Evolutionary conservation across 495 filamentous ascomycete species (phyloP), one percentile per base, ranked within the genome.

Genomic region (Penicillium herquei): DNA sequence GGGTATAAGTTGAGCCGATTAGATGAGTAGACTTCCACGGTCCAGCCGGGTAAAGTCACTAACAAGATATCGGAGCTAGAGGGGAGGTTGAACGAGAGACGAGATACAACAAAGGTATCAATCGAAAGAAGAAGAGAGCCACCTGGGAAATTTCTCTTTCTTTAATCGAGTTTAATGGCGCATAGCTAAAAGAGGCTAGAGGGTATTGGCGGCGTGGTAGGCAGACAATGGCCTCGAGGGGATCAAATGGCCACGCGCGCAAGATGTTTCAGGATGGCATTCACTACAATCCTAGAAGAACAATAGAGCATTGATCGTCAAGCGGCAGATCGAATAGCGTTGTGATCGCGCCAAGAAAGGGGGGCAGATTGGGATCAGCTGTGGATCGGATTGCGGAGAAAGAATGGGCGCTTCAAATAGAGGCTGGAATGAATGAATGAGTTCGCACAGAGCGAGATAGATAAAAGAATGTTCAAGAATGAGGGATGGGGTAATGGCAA

Each of bases 11-110:
- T 32, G 14, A 12, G 13, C 41, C 11, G 43, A 58, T 33, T 30
- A 49, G 32, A 31, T 30, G 26, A 18, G 51, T 45, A 32, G 64
- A 75, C 68, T 77, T 73, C 67, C 62, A 68, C 73, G 73, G 73
- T 50, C 73, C 73, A 73, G 73, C 73, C 73, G 67, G 52, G 57
- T 41, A 61, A 75, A 73, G 73, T 73, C 68, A 55, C 57, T 46
- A 55, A 60, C 54, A 41, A 46, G 50, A 39, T 43, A 32, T 18
- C 7, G 26, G 10, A n/a, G 1, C 4, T 51, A 21, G 7, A 34
- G 11, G 21, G 26, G 18, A 40, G 16, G 35, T 50, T 51, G 56
- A 51, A 62, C 55, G 40, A 42, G 48, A 35, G 37, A 39, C 10
- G 34, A 35, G 18, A 49, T 31, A 12, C 46, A 59, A 51, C 17